These are phyloP conservation scores for Hypsizygus marmoreus DNA, from an alignment of 768 basidiomycete species.

Conservation along the genomic window DNA sequence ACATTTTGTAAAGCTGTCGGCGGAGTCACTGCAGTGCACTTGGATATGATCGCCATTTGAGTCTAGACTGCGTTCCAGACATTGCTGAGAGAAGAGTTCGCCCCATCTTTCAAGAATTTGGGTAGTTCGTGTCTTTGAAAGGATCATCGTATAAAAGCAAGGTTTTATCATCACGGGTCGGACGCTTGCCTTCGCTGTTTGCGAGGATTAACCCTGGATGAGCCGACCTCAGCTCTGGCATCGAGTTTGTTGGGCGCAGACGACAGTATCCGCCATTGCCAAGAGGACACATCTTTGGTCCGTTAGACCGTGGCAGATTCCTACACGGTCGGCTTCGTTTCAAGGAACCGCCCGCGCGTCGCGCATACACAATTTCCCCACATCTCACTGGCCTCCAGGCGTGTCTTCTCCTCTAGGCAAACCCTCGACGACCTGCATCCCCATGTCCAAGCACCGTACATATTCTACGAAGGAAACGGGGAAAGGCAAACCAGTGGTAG, in stretches of 20 bases:
- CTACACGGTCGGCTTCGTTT: slow-evolving; percentile 2
- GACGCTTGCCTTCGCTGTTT: background rate
- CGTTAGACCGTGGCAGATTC: slow-evolving; percentile 16
- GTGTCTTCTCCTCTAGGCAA: slow-evolving; percentile 5
- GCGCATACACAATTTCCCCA: slow-evolving; percentile 6
- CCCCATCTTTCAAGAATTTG: background rate
- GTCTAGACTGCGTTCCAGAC: slow-evolving; percentile 15
- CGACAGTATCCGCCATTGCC: slow-evolving; percentile 1
- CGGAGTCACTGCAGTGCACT: background rate
- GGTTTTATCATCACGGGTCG: slow-evolving; percentile 7
- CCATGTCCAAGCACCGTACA: slow-evolving; percentile 25
- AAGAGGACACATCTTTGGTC: slow-evolving; percentile 15
- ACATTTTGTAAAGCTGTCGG: background rate
- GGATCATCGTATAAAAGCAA: slow-evolving; percentile 10
- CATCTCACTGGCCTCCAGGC: background rate
- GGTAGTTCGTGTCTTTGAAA: background rate
- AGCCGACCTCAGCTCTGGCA: slow-evolving; percentile 21
- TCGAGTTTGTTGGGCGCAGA: slow-evolving; percentile 15
- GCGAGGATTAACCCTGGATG: slow-evolving; percentile 16
- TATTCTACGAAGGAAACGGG: slow-evolving; percentile 25
- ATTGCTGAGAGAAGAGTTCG: background rate
- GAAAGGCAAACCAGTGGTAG: slow-evolving; percentile 1
- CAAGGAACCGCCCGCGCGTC: slow-evolving; percentile 14
- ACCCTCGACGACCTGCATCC: background rate
- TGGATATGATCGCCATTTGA: background rate